These are phyloP conservation scores for Monosporozyma siamensis DNA, from an alignment of 805 yeast genomes.

Conservation along the genomic window DNA sequence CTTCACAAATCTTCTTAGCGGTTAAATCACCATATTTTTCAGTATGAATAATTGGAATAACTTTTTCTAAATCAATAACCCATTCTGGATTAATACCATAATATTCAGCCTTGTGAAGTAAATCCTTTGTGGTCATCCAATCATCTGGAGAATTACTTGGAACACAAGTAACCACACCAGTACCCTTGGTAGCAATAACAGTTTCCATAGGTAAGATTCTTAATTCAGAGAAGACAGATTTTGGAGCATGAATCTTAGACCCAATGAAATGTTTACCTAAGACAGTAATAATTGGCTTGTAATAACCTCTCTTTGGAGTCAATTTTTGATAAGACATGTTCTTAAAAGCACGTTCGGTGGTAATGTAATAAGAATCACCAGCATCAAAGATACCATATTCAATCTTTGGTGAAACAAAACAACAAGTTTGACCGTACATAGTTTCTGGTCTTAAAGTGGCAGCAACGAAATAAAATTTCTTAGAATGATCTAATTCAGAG, in stretches of 20 bases:
- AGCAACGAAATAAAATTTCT: slow-evolving; percentile 77
- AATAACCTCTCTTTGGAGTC: slow-evolving; percentile 81
- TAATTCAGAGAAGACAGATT: slow-evolving; percentile 57
- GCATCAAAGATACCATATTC: slow-evolving; percentile 86
- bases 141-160: slow-evolving; percentile 99
- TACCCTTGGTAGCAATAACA: slow-evolving; percentile 88
- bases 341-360: slow-evolving; percentile 92
- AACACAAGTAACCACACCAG: slow-evolving; percentile 98
- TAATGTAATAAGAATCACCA: slow-evolving; percentile 65
- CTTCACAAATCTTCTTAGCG: slow-evolving; percentile 77
- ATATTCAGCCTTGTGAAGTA: slow-evolving; percentile 82
- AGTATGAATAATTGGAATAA: slow-evolving; percentile 66
- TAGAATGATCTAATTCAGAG: slow-evolving; percentile 35
- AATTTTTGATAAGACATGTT: slow-evolving; percentile 94
- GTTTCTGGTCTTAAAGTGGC: slow-evolving; percentile 98
- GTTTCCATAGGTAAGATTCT: slow-evolving; percentile 96
- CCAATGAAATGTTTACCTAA: slow-evolving; percentile 75
- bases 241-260: slow-evolving; percentile 77
- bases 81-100: slow-evolving; percentile 78
- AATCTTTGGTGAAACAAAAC: slow-evolving; percentile 94
- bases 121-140: slow-evolving; percentile 74
- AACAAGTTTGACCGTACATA: slow-evolving; percentile 97
- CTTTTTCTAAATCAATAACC: slow-evolving; percentile 62
- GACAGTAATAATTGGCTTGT: slow-evolving; percentile 47
- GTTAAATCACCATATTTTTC: slow-evolving; percentile 80